These are phyloP conservation scores for Veloboletus limbatus DNA, from an alignment of 1,284 basidiomycete species.

Conservation along the genomic window DNA sequence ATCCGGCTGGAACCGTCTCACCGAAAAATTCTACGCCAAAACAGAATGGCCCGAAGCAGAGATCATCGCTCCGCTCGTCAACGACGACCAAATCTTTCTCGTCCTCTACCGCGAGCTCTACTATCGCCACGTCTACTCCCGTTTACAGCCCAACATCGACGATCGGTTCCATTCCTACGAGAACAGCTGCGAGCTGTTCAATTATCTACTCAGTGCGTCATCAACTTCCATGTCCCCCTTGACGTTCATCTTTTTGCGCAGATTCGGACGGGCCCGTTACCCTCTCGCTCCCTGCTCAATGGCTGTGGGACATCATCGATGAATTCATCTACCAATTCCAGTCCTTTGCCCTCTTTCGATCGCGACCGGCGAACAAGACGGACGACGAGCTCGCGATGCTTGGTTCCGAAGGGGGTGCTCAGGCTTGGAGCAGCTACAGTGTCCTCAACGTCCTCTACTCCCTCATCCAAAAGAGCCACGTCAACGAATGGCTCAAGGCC, in stretches of 20 bases:
- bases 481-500: constrained; percentile 91
- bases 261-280: constrained; percentile 94
- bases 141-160: constrained; percentile 91
- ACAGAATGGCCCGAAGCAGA: constrained; percentile 98
- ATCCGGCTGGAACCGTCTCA: constrained; percentile 94
- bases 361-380: constrained; percentile 80
- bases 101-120: constrained; percentile 96
- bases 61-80: constrained; percentile 89
- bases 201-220: constrained; percentile 80
- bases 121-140: constrained; percentile 94
- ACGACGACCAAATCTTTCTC: constrained; percentile 92
- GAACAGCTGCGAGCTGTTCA: constrained; percentile 97
- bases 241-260: constrained; percentile 28
- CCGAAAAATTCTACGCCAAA: constrained; percentile 92
- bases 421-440: constrained; percentile 97
- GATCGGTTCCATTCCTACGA: constrained; percentile 99
- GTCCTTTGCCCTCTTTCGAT: constrained; percentile 90
- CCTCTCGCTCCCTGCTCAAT: constrained; percentile 92
- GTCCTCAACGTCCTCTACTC: constrained; percentile 98
- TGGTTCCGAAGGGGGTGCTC: constrained; percentile 58
- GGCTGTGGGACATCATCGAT: constrained; percentile 99
- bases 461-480: constrained; percentile 93
- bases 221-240: background rate
- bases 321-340: constrained; percentile 99
- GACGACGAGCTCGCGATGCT: constrained; percentile 88